Evolutionary conservation across 164 flowering plant species (phyloP).

Genomic region (Brasenia schreberi): DNA sequence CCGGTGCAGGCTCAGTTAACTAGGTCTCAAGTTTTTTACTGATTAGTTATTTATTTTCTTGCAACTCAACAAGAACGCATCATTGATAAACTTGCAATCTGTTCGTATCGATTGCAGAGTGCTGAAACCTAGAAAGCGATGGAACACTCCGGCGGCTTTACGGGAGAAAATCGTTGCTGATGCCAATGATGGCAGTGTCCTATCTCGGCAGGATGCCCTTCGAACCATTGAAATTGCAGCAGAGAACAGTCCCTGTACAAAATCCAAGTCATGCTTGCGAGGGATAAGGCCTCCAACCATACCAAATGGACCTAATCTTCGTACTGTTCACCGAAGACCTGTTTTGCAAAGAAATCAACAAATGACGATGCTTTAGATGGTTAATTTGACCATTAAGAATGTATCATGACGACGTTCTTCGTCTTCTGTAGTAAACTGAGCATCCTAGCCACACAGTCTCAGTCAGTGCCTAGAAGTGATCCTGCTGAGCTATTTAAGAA

Average conservation of each 20-base stretch:
- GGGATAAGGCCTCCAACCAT: neutral
- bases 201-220: neutral
- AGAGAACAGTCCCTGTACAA: neutral
- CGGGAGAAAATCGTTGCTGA: neutral
- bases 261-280: neutral
- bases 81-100: neutral
- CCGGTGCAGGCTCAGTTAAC: neutral
- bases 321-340: neutral
- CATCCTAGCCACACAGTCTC: no score
- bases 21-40: neutral
- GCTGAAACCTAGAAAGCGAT: neutral
- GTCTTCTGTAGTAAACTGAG: no score
- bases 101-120: neutral
- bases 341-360: neutral
- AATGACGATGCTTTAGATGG: neutral
- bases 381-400: neutral
- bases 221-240: neutral
- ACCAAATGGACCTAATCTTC: neutral
- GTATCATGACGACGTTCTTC: no score
- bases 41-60: neutral
- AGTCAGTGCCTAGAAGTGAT: no score
- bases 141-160: neutral
- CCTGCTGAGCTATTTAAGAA: no score
- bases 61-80: neutral
- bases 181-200: neutral